Conservation (phyloP, 2,329 filamentous ascomycete species). For the Fusarium sp. region DNA sequence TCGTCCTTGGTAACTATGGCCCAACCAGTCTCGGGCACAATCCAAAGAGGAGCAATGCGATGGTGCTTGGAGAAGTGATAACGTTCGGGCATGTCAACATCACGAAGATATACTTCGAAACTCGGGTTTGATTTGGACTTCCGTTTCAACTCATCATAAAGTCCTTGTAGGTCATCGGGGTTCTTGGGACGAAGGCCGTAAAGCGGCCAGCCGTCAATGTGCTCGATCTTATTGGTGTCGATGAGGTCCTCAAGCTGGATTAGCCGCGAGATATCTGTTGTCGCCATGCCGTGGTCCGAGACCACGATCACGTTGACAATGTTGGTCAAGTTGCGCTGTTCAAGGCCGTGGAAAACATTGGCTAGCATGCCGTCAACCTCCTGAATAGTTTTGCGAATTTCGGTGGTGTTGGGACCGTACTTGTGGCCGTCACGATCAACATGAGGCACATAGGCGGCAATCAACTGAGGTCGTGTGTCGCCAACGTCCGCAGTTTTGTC, state of each 20-base stretch:
- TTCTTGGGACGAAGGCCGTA: constrained; percentile 89
- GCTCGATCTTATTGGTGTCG: constrained; percentile 82
- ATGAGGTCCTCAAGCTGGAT: constrained; percentile 93
- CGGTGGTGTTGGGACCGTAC: constrained; percentile 94
- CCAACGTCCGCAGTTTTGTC: constrained; percentile 64
- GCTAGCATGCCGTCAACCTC: constrained; percentile 89
- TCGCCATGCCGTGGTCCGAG: constrained; percentile 98
- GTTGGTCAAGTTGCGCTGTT: constrained; percentile 84
- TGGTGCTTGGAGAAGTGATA: constrained; percentile 93
- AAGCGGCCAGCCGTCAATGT: constrained; percentile 94
- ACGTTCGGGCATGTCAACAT: constrained; percentile 89
- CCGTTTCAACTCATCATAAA: constrained; percentile 75
- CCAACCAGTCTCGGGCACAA: constrained; percentile 93
- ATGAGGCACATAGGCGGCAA: constrained; percentile 94
- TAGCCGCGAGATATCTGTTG: constrained; percentile 83
- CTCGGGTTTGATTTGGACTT: constrained; percentile 74
- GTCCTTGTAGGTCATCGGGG: constrained; percentile 71
- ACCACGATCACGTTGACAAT: constrained; percentile 97
- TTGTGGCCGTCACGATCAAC: constrained; percentile 90
- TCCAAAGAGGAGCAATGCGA: constrained; percentile 95
- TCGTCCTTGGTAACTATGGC: constrained; percentile 87
- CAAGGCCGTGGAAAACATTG: constrained; percentile 80
- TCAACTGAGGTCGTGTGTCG: constrained; percentile 84
- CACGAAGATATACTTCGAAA: constrained; percentile 89
- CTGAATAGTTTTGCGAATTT: constrained; percentile 83